Evolutionary conservation across 2,329 filamentous ascomycete species (phyloP).

Genomic region (Fusarium humuli): DNA sequence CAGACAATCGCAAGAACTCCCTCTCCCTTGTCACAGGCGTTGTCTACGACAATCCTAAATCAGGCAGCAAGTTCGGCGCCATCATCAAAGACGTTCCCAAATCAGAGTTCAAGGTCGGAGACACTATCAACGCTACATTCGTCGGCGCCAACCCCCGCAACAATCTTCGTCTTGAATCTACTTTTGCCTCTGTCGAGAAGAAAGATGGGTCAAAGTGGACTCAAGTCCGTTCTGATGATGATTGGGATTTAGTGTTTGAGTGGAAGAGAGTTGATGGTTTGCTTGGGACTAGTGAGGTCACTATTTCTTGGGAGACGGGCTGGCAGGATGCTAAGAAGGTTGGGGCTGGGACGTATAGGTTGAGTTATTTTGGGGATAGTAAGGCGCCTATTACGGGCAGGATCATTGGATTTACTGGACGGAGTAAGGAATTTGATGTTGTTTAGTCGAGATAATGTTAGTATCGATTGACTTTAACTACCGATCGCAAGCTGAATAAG

Average conservation of each 20-base stretch:
- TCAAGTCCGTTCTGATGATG: constrained; percentile 1
- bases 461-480: neutral
- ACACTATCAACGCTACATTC: neutral
- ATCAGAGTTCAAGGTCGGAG: neutral
- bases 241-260: constrained; percentile 13
- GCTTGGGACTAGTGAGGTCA: neutral
- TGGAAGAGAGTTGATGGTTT: constrained; percentile 17
- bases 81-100: neutral
- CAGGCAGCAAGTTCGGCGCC: neutral
- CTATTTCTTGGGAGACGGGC: neutral
- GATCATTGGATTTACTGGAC: neutral
- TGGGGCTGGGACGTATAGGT: neutral
- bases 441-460: neutral
- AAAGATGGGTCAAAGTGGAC: neutral
- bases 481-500: neutral
- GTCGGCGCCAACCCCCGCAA: constrained; percentile 3
- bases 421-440: neutral
- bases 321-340: constrained; percentile 5
- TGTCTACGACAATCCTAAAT: constrained; percentile 14
- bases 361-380: constrained; percentile 14
- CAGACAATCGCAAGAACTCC: constrained; percentile 6
- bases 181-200: constrained; percentile 1
- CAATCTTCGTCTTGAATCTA: neutral
- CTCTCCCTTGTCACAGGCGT: neutral
- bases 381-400: neutral